Conservation (phyloP, 106 monocot species). For the Phalaenopsis equestris region DNA sequence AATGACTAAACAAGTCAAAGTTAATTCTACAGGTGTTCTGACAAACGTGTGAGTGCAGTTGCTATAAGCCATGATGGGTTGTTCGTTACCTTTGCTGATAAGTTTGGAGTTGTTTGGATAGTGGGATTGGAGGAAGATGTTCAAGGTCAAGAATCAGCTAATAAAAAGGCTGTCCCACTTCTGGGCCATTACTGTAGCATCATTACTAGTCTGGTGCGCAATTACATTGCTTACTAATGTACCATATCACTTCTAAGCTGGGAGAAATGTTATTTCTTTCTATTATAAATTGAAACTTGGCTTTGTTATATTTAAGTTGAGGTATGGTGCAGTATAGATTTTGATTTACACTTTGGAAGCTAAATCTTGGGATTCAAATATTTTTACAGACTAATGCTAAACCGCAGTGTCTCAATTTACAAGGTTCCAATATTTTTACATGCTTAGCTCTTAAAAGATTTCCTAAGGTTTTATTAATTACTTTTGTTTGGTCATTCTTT, state of each 20-base stretch:
- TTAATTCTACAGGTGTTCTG: constrained; percentile 50
- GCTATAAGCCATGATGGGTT: constrained; percentile 62
- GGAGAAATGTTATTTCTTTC: not conserved
- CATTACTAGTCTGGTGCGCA: constrained; percentile 79
- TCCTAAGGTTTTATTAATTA: too few relatives aligned
- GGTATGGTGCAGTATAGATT: not conserved
- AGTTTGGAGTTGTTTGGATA: constrained; percentile 91
- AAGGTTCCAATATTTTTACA: too few relatives aligned
- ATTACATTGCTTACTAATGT: not conserved
- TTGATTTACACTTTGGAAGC: not conserved
- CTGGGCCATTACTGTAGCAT: constrained; percentile 97
- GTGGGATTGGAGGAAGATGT: constrained; percentile 30
- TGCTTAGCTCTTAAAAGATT: too few relatives aligned
- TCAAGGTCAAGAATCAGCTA: constrained; percentile 11
- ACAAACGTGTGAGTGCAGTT: constrained; percentile 81
- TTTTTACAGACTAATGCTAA: too few relatives aligned
- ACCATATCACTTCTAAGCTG: not conserved
- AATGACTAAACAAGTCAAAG: not conserved
- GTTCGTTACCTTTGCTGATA: constrained; percentile 83
- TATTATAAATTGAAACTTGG: not conserved
- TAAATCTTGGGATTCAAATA: too few relatives aligned
- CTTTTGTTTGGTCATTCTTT: too few relatives aligned
- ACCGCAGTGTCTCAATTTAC: too few relatives aligned
- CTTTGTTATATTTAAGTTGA: not conserved
- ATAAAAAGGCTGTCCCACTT: constrained; percentile 47